phyloP scores from a whole-genome alignment of 2,329 filamentous ascomycete species.

The Fusarium staphyleae region DNA sequence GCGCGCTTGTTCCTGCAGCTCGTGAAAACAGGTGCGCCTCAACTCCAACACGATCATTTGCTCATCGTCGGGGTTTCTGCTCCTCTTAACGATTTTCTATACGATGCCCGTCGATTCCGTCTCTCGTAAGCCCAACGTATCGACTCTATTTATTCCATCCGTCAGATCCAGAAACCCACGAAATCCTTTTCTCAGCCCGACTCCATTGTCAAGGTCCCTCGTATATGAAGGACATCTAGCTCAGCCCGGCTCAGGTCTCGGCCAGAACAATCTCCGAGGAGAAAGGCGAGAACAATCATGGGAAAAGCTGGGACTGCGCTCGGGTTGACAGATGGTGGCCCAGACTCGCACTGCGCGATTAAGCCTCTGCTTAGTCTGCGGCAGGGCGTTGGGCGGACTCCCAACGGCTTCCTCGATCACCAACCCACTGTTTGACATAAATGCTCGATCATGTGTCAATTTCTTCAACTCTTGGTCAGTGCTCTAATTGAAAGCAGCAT shows the following conservation, averaged over 20 bases:
- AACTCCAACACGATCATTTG: slow-evolving; percentile 7
- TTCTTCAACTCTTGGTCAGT: slow-evolving; percentile 23
- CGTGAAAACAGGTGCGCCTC: slow-evolving; percentile 8
- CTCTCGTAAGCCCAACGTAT: background rate
- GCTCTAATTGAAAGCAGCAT: slow-evolving; percentile 19
- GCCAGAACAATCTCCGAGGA: slow-evolving; percentile 1
- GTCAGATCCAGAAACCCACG: background rate
- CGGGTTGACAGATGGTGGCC: background rate
- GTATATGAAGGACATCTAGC: background rate
- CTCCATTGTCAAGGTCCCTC: background rate
- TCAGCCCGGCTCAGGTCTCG: background rate
- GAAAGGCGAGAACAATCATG: background rate
- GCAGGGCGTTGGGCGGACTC: slow-evolving; percentile 1
- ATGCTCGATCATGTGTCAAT: slow-evolving; percentile 25
- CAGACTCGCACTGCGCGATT: slow-evolving; percentile 7
- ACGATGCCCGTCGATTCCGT: background rate
- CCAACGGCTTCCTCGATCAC: slow-evolving; percentile 10
- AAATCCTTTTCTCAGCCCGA: background rate
- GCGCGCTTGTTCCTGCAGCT: slow-evolving; percentile 44
- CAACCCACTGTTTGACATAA: slow-evolving; percentile 16
- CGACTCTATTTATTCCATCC: slow-evolving; percentile 1
- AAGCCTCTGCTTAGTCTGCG: slow-evolving; percentile 5
- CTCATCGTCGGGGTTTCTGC: slow-evolving; percentile 6
- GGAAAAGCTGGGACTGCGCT: background rate
- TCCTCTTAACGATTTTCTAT: slow-evolving; percentile 12